Evolutionary conservation across 2,329 filamentous ascomycete genomes (phyloP).

Genomic region (Cercospora sp.): DNA sequence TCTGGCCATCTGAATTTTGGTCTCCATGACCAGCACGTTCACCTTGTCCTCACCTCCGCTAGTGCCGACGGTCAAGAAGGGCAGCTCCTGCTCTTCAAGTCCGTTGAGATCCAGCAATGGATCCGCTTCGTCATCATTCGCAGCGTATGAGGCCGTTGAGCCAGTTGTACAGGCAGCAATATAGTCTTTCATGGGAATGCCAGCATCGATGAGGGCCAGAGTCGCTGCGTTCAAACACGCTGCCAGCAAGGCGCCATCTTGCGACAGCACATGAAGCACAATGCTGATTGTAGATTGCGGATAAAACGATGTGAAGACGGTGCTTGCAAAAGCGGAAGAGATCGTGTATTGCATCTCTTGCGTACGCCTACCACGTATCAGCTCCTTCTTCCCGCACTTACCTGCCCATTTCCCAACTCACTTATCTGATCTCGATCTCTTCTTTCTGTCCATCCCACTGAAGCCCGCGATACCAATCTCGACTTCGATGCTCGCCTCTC

Average conservation of each 20-base stretch:
- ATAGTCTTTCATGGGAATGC: constrained; percentile 93
- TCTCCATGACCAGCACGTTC: constrained; percentile 81
- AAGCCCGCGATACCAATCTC: constrained; percentile 86
- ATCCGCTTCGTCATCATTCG: constrained; percentile 69
- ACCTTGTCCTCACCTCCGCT: constrained; percentile 62
- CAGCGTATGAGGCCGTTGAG: constrained; percentile 66
- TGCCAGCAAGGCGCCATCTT: constrained; percentile 87
- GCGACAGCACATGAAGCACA: constrained; percentile 80
- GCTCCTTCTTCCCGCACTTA: constrained; percentile 15
- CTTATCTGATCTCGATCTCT: constrained; percentile 75
- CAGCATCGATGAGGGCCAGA: constrained; percentile 88
- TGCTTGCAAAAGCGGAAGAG: constrained; percentile 71
- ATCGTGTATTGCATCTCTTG: constrained; percentile 81
- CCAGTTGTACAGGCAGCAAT: constrained; percentile 86
- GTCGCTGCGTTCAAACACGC: constrained; percentile 89
- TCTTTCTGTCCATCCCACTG: constrained; percentile 80
- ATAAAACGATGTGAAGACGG: constrained; percentile 83
- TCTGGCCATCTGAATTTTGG: constrained; percentile 75
- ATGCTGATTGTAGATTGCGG: constrained; percentile 83
- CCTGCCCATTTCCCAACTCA: constrained; percentile 47
- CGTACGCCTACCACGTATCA: constrained; percentile 62
- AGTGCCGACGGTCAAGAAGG: constrained; percentile 83
- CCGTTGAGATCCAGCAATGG: constrained; percentile 78
- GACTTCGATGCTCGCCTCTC: constrained; percentile 70
- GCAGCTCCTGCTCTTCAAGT: constrained; percentile 82